These are phyloP conservation scores for Candida glucosophila DNA, from an alignment of 1,139 yeast species.

Conservation along the genomic window DNA sequence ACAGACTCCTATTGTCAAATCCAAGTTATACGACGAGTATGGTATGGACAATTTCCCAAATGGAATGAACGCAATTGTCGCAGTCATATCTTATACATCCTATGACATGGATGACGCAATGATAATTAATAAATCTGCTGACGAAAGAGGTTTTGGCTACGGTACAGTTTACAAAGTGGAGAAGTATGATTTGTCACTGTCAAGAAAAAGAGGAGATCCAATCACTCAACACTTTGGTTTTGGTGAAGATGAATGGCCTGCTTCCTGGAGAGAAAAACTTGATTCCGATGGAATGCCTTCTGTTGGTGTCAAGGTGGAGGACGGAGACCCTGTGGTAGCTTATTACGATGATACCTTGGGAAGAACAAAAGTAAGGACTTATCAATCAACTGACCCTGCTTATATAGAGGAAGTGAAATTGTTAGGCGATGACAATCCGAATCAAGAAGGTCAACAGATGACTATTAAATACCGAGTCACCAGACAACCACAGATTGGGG, in stretches of 20 bases:
- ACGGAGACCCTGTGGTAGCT: conserved; percentile 95
- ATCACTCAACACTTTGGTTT: conserved; percentile 92
- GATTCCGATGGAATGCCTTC: conserved; percentile 93
- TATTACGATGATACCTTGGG: conserved; percentile 87
- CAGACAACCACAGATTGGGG: conserved; percentile 93
- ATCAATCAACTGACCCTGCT: conserved; percentile 92
- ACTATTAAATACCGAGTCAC: conserved; percentile 88
- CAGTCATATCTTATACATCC: conserved; percentile 97
- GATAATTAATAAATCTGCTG: conserved; percentile 95
- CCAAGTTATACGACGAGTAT: conserved; percentile 86
- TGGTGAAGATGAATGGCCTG: conserved; percentile 90
- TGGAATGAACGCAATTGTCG: conserved; percentile 97
- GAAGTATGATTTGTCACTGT: conserved; percentile 71
- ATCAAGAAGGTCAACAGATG: conserved; percentile 72
- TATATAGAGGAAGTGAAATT: conserved; percentile 92
- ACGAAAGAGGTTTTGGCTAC: conserved; percentile 96
- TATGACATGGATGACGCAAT: conserved; percentile 99
- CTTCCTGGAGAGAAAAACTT: conserved; percentile 75
- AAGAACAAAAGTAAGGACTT: conserved; percentile 84
- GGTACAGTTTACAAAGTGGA: conserved; percentile 96
- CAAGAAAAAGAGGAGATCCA: conserved; percentile 89
- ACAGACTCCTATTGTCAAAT: conserved; percentile 95
- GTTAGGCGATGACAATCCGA: conserved; percentile 74
- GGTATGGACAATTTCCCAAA: conserved; percentile 99
- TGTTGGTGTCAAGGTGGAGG: conserved; percentile 80